phyloP scores from a whole-genome alignment of 1,284 basidiomycete species.

The Heterobasidion parviporum region DNA sequence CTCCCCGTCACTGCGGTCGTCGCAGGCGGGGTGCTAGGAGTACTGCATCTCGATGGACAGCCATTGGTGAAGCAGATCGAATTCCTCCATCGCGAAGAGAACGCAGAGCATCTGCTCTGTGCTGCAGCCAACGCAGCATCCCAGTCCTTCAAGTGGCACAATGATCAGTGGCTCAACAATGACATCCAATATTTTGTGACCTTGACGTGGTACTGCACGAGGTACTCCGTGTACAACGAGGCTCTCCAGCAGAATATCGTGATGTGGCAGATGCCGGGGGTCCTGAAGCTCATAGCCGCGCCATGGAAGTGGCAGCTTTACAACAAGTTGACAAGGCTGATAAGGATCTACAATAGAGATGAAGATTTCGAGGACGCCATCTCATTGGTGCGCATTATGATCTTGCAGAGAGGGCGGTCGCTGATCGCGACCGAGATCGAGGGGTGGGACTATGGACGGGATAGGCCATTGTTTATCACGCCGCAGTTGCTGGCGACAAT shows the following conservation, averaged over 20 bases:
- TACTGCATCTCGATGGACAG: background rate
- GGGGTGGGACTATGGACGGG: background rate
- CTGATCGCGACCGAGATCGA: background rate
- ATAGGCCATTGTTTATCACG: background rate
- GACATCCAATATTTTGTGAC: background rate
- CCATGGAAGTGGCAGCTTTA: background rate
- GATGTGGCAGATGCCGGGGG: background rate
- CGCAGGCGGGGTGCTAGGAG: background rate
- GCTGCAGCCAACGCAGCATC: background rate
- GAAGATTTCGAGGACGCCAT: background rate
- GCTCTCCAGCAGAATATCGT: background rate
- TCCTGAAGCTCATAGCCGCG: background rate
- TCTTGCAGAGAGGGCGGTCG: background rate
- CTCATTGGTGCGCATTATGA: background rate
- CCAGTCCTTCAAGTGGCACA: background rate
- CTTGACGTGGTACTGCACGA: background rate
- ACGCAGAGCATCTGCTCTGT: background rate
- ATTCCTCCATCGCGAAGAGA: background rate
- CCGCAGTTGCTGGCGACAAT: background rate
- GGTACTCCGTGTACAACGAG: background rate
- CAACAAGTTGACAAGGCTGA: background rate
- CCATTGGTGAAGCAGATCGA: background rate
- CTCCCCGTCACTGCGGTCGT: background rate
- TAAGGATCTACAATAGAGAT: background rate
- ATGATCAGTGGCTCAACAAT: background rate